Base-by-base conservation (phyloP, 2,329 filamentous ascomycete genomes). In the Macrophomina phaseolina region DNA sequence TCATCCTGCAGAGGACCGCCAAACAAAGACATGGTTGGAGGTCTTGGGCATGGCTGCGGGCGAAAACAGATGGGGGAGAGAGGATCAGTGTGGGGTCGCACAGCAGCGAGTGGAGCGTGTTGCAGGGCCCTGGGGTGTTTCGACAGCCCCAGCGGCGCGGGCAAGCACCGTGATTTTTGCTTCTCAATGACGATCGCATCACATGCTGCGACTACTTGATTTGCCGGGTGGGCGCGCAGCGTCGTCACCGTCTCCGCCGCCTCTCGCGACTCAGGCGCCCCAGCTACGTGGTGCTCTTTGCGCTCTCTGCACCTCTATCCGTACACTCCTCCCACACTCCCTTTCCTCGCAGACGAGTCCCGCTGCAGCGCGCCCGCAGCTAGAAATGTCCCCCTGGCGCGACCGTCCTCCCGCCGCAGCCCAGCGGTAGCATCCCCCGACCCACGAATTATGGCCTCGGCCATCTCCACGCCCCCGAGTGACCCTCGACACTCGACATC, bases 401-500 rank as follows among this genome's bases (percentile, higher is more conserved):
- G 30, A 36, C 58, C 65, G 38, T 48, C 55, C 32, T 62, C 36
- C 65, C 51, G 38, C 56, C 56, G 65, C 65, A 56, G 62, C 38
- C 55, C 56, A 28, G 65, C 55, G 65, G 65, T 66, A 66, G 65
- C 65, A 64, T 14, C 14, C 28, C 56, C 28, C 51, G 28, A 58
- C 38, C 28, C n/a, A 56, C 53, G 53, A 64, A 23, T 23, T 61
- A 67, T 67, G 60, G 52, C 58, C 51, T 67, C 66, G 61, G 66
- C 58, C 66, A 32, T 64, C 51, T 64, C 66, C 34, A 66, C 65
- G 30, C 73, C 74, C 67, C 73, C 76, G 40, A 78, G 74, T 71
- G 71, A 76, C 55, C 73, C 74, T 67, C 76, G 73, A 62, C 74
- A 68, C 40, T 77, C 76, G 49, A 66, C 71, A n/a, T 75, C 75